Conservation (phyloP, 139 green algal genomes). For the Tetradesmus lagerheimii region DNA sequence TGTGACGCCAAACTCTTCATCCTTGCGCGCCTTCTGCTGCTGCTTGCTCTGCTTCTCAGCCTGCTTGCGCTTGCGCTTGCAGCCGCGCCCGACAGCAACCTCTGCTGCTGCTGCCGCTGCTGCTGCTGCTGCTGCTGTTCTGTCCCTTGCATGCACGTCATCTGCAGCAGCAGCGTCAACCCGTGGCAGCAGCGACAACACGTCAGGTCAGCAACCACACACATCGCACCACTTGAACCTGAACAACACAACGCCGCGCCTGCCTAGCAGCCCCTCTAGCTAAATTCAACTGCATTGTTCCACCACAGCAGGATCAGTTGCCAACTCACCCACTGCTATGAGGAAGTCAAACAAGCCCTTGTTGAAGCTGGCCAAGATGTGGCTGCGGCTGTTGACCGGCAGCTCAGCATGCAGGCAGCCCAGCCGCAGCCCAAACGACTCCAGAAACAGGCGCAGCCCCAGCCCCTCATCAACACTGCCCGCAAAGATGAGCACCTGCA, state of each 20-base stretch:
- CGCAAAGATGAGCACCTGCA: constrained; percentile 90
- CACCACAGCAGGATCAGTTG: too few species aligned
- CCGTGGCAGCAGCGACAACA: background rate
- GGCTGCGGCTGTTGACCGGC: constrained; percentile 84
- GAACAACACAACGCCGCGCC: too few species aligned
- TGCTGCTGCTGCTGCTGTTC: constrained; percentile 8
- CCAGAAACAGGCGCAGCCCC: constrained; percentile 93
- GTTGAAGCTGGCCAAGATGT: constrained; percentile 72
- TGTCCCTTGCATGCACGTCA: constrained; percentile 65
- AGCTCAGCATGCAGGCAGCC: constrained; percentile 89
- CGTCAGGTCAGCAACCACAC: too few species aligned
- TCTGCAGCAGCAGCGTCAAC: constrained; percentile 53
- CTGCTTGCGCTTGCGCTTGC: constrained; percentile 40
- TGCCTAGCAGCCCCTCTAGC: too few species aligned
- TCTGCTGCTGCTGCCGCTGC: constrained; percentile 27
- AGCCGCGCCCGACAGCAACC: constrained; percentile 22
- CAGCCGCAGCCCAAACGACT: constrained; percentile 90
- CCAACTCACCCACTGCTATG: constrained; percentile 80
- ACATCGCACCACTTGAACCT: too few species aligned
- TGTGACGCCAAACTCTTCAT: constrained; percentile 96
- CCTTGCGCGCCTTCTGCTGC: constrained; percentile 53
- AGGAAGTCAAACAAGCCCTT: constrained; percentile 93
- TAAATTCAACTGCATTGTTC: too few species aligned
- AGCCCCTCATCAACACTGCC: constrained; percentile 81
- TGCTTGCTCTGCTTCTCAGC: background rate